Base-by-base conservation (phyloP, 345 rosid genomes). In the Hirschfeldia incana region DNA sequence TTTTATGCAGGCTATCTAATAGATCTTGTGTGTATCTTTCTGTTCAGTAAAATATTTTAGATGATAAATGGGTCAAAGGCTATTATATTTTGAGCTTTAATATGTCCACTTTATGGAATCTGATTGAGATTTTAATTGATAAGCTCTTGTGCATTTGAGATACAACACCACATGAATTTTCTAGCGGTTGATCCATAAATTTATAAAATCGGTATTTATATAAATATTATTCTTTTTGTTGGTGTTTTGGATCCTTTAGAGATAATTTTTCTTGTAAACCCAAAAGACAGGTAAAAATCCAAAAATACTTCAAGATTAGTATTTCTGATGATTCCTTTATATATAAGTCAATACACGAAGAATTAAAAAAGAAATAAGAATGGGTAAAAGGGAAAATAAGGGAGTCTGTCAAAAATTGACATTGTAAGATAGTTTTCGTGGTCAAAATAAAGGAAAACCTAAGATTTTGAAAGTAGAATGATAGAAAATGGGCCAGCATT, bases 61-160 rank as follows among this genome's bases (percentile, higher is more conserved):
- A 73, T 73, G 78, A 73, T 34, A 44, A 66, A 66, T 32, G 37
- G 77, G 61, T 30, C 71, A 28, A 58, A 53, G 10, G 39, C 53
- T 70, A 57, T 44, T 61, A 69, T 8, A 9, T 55, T 70, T 39
- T 37, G 61, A 71, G 59, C 76, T 78, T 37, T 39, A 39, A n/a
- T 60, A 72, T 60, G 60, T 72, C 29, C 62, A 59, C 37, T 72
- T 78, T 72, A 42, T 57, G 27, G 1, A 44, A 58, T 8, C 10
- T 42, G n/a, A 2, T 32, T 72, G 37, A 30, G 32, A 1, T 9
- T 57, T 57, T 5, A 17, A 5, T 53, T 28, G 39, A 1, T 21
- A 46, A 61, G 42, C 55, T 44, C 62, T 59, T 32, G 67, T 76
- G 27, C 44, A 46, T 74, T 75, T 37, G 28, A 29, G 11, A 76